Conservation (phyloP, 2,329 filamentous ascomycete species). For the Drechslerella coelobrocha region DNA sequence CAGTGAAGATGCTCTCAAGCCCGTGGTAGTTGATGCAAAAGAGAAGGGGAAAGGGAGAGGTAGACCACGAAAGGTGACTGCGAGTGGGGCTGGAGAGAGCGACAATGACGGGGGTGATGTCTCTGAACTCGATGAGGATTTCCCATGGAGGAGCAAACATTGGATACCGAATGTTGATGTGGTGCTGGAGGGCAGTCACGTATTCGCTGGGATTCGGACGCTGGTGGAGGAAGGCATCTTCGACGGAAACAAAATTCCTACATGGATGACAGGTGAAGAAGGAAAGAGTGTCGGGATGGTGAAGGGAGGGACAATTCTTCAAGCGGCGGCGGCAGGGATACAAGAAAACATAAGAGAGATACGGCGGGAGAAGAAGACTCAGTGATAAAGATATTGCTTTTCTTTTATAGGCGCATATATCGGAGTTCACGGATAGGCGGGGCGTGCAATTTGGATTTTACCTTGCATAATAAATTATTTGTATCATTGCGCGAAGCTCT, state of each 20-base stretch:
- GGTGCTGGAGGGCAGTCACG: conserved; percentile 75
- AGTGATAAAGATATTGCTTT: background rate
- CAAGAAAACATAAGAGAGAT: background rate
- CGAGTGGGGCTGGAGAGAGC: conserved; percentile 24
- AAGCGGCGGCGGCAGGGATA: conserved; percentile 30
- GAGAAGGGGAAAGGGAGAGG: conserved; percentile 33
- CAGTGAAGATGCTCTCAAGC: conserved; percentile 7
- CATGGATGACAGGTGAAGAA: conserved; percentile 89
- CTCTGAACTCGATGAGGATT: conserved; percentile 54
- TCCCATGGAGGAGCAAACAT: conserved; percentile 47
- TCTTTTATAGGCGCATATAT: background rate
- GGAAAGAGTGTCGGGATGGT: conserved; percentile 77
- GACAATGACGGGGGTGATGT: conserved; percentile 42
- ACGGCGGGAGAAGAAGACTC: conserved; percentile 18
- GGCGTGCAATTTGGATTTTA: background rate
- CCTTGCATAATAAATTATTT: background rate
- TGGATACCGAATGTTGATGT: conserved; percentile 70
- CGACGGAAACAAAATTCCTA: conserved; percentile 79
- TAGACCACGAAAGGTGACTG: conserved; percentile 36
- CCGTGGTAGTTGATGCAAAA: background rate
- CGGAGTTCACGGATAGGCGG: background rate
- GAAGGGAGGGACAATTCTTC: conserved; percentile 68
- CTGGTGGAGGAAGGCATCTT: conserved; percentile 78
- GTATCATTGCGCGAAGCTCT: too few species aligned
- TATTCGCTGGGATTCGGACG: conserved; percentile 79